Conservation (phyloP, 805 yeast species). For the Ogataea pini region DNA sequence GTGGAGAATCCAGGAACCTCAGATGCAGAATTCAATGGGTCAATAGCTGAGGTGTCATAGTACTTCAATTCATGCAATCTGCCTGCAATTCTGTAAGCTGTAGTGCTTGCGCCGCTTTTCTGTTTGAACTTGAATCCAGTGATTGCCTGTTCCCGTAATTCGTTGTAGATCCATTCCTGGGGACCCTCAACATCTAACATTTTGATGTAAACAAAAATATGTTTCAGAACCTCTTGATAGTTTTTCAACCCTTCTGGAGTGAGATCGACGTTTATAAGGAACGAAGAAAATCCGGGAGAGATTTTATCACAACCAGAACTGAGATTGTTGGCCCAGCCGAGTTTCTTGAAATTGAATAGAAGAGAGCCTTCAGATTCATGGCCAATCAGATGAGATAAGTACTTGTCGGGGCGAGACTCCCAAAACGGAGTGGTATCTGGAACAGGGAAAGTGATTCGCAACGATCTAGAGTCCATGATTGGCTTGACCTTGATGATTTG, state of each 20-base stretch:
- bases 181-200: constrained; percentile 61
- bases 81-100: constrained; percentile 56
- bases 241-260: constrained; percentile 70
- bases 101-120: constrained; percentile 67
- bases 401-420: constrained; percentile 68
- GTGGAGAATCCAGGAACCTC: constrained; percentile 19
- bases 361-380: constrained; percentile 92
- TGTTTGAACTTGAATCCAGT: constrained; percentile 80
- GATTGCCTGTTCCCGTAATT: constrained; percentile 64
- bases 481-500: constrained; percentile 70
- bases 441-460: constrained; percentile 68
- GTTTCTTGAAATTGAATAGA: constrained; percentile 62
- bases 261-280: constrained; percentile 71
- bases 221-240: constrained; percentile 59
- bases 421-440: constrained; percentile 74
- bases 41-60: constrained; percentile 26
- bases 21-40: constrained; percentile 10
- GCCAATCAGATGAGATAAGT: constrained; percentile 81
- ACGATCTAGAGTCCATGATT: constrained; percentile 71
- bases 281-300: constrained; percentile 66
- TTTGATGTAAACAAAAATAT: constrained; percentile 72
- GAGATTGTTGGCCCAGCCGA: constrained; percentile 79
- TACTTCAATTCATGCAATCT: constrained; percentile 27
- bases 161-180: constrained; percentile 79
- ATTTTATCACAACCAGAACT: constrained; percentile 71